A percentile compares a stretch with the other conserved stretches of the same genome.
These are phyloP conservation scores for Ascoidea asiatica DNA, from an alignment of 805 yeast genomes.

Conservation along the genomic window DNA sequence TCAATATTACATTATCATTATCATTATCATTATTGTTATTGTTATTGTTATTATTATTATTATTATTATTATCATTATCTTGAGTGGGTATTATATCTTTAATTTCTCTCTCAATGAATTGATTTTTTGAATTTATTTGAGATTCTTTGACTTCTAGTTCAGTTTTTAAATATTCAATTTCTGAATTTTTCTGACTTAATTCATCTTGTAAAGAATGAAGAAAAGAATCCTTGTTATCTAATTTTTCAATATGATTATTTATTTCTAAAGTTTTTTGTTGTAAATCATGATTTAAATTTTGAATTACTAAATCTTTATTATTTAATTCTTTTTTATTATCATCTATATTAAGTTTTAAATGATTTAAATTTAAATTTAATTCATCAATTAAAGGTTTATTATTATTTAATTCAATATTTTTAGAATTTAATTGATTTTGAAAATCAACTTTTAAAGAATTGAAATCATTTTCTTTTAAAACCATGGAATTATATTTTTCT, in stretches of 20 bases:
- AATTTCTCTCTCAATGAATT: not conserved
- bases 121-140: not conserved
- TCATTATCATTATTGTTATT: conserved; percentile 6
- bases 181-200: not conserved
- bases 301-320: not conserved
- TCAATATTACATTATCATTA: too few species aligned
- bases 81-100: too few species aligned
- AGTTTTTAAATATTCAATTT: conserved; percentile 1
- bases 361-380: too few species aligned
- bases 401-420: conserved; percentile 3
- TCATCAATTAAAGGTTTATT: conserved; percentile 1
- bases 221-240: not conserved
- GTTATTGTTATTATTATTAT: conserved; percentile 4
- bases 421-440: conserved; percentile 1
- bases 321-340: not conserved
- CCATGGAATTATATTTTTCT: conserved; percentile 7
- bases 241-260: not conserved
- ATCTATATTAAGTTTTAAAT: not conserved
- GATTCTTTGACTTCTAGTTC: conserved; percentile 4
- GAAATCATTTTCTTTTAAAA: conserved; percentile 6
- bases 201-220: not conserved
- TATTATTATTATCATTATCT: conserved; percentile 2
- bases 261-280: not conserved
- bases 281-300: not conserved
- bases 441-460: conserved; percentile 4